Percentiles rank a stretch among this genome's conserved stretches.
These are phyloP conservation scores for Ogataea pilisensis DNA, from an alignment of 805 yeast species.

Conservation along the genomic window DNA sequence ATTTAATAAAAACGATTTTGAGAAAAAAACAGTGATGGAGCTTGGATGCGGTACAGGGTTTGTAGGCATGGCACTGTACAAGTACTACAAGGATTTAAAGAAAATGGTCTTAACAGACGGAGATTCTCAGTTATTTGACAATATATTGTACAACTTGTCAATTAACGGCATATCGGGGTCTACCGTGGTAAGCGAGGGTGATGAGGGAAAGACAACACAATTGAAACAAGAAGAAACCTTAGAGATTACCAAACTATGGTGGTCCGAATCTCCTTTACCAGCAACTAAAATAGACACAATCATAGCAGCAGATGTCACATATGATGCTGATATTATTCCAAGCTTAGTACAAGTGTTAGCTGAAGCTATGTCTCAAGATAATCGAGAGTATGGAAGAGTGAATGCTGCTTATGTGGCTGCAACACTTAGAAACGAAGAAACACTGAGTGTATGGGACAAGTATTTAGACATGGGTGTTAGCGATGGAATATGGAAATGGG, in stretches of 20 bases:
- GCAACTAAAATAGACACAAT: conserved; percentile 42
- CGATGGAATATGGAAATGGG: conserved; percentile 27
- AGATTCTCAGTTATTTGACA: conserved; percentile 49
- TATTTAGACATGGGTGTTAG: conserved; percentile 27
- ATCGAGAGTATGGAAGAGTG: conserved; percentile 13
- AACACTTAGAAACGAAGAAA: conserved; percentile 62
- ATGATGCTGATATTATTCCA: conserved; percentile 61
- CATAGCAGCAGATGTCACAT: conserved; percentile 86
- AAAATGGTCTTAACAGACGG: conserved; percentile 62
- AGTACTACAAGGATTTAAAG: conserved; percentile 15
- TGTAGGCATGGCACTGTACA: conserved; percentile 49
- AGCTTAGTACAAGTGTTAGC: conserved; percentile 46
- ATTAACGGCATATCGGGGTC: conserved; percentile 35
- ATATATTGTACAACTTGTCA: conserved; percentile 39
- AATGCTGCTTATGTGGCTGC: conserved; percentile 51
- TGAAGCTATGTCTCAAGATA: conserved; percentile 29
- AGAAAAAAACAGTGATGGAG: conserved; percentile 48
- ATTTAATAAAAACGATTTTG: conserved; percentile 10
- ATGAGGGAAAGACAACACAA: no score
- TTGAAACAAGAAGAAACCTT: background rate
- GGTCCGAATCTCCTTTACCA: conserved; percentile 47
- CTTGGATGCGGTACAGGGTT: conserved; percentile 91
- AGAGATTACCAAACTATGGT: conserved; percentile 47
- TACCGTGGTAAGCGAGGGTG: conserved; percentile 11
- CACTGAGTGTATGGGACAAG: conserved; percentile 41